Evolutionary conservation across 371 early-diverging fungal genomes (phyloP).

Genomic region (Mortierella sp.): DNA sequence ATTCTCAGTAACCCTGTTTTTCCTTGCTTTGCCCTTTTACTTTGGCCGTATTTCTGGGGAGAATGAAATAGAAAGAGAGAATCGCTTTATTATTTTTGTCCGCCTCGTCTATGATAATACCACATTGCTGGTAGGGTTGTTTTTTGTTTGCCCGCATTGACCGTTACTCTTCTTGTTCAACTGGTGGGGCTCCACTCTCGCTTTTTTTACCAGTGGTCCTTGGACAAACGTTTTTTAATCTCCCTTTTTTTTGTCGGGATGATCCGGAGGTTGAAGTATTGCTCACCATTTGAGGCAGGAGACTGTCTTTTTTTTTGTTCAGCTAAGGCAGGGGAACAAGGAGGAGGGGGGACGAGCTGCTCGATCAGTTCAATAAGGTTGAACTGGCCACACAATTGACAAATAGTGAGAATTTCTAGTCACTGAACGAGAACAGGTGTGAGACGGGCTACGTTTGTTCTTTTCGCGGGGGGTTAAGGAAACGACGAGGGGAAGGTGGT

Average conservation of each 20-base stretch:
- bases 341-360: background rate
- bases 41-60: background rate
- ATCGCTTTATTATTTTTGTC: no score
- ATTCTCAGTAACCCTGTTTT: background rate
- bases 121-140: background rate
- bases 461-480: no score
- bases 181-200: background rate
- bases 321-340: background rate
- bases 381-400: no score
- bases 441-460: no score
- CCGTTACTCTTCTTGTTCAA: background rate
- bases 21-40: background rate
- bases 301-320: background rate
- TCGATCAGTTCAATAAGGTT: no score
- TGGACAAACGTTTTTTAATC: constrained; percentile 8
- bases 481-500: no score
- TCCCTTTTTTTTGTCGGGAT: background rate
- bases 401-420: background rate
- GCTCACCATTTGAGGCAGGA: constrained; percentile 16
- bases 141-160: constrained; percentile 10
- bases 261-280: constrained; percentile 15
- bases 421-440: background rate
- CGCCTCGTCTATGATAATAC: background rate
- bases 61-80: no score
- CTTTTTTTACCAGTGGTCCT: background rate